Base-by-base conservation (phyloP, 495 filamentous ascomycete genomes). In the Lepidopterella palustris region DNA sequence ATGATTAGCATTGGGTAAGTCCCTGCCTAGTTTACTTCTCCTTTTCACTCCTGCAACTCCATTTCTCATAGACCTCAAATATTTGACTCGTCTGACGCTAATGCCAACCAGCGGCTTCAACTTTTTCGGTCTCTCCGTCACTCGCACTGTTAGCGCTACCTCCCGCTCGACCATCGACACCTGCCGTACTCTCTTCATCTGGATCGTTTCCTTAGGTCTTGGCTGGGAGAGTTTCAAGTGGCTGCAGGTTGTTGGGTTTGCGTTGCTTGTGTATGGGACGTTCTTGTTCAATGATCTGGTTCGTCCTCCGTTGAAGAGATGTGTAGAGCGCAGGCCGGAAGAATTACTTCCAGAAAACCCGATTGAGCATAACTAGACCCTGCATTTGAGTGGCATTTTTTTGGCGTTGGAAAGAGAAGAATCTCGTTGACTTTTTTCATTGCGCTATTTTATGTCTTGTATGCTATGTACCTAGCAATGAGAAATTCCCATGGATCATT, bases 221-320 rank as follows among this genome's bases (percentile, higher is more conserved):
- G 91, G 93, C 53, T 98, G 93, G 93, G 93, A 98, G 74, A 84
- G 82, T 9, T 98, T 98, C 82, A 98, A 97, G 76, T 96, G 91
- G 87, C 80, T 98, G 9, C 93, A 98, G 73, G 89, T 98, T 3
- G 71, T 81, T 1, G 93, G 93, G 1, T 98, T 98, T 68, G 86
- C 68, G 0, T 72, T 97, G 55, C 82, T 98, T 23, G 93, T 98
- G 27, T 98, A 96, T 67, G 95, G 93, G 64, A 98, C 93, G 0
- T 97, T 96, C 73, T 68, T 98, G 55, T 98, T 97, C 79, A 97
- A 98, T 74, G 90, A 92, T 60, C 81, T 97, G 54, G 81, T 97
- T 20, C 78, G 82, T 24, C 88, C 89, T n/a, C 92, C 92, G 2
- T 73, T 93, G 60, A 76, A 77, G 47, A 64, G 4, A 32, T 64